Evolutionary conservation across 1,139 yeast genomes (phyloP).

Genomic region (Diutina mesorugosa): DNA sequence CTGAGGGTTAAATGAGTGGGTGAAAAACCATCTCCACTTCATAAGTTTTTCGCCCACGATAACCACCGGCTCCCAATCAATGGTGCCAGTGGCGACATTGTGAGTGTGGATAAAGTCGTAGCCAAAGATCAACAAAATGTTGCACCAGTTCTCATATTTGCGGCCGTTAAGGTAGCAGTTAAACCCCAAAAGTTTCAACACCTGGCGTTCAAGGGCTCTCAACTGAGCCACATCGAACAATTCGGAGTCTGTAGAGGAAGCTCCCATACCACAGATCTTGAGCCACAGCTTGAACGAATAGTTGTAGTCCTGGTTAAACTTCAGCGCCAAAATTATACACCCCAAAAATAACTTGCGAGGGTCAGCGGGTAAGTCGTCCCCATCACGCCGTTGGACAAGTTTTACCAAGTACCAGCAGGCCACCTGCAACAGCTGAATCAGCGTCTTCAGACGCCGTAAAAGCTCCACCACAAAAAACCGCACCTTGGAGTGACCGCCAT

Average conservation of each 20-base stretch:
- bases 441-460: constrained; percentile 54
- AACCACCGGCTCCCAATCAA: constrained; percentile 6
- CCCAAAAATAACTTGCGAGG: constrained; percentile 59
- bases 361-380: constrained; percentile 18
- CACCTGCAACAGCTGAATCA: constrained; percentile 52
- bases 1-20: constrained; percentile 6
- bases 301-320: constrained; percentile 63
- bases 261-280: constrained; percentile 47
- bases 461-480: constrained; percentile 48
- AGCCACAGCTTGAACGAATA: constrained; percentile 67
- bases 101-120: constrained; percentile 23
- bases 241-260: constrained; percentile 11
- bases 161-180: constrained; percentile 36
- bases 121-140: constrained; percentile 29
- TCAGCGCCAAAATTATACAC: constrained; percentile 55
- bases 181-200: constrained; percentile 43
- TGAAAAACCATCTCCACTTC: constrained; percentile 7
- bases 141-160: constrained; percentile 45
- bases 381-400: constrained; percentile 15
- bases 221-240: constrained; percentile 27
- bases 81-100: constrained; percentile 6
- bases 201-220: constrained; percentile 38
- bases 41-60: constrained; percentile 5
- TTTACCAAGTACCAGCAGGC: constrained; percentile 51
- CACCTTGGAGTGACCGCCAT: constrained; percentile 11